These are phyloP conservation scores for Chaetoceros tenuissimus DNA, from an alignment of 108 stramenopile species.

Conservation along the genomic window DNA sequence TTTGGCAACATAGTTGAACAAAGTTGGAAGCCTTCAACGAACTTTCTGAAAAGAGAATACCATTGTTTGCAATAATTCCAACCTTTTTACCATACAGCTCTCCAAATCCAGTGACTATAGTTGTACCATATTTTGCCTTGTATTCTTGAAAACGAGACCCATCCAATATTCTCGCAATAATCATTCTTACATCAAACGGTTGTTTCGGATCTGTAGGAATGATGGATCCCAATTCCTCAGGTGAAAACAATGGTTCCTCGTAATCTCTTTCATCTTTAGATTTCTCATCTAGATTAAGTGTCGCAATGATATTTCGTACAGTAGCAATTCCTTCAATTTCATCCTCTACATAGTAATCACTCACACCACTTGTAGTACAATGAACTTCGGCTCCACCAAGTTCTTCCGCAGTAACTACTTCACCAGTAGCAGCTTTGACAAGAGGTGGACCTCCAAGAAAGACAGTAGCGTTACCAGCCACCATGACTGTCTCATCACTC, in stretches of 20 bases:
- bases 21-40: constrained; percentile 95
- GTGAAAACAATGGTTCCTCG: constrained; percentile 87
- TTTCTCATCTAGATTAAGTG: constrained; percentile 43
- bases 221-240: constrained; percentile 83
- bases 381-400: constrained; percentile 96
- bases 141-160: constrained; percentile 97
- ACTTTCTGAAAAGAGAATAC: constrained; percentile 90
- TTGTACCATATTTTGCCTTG: constrained; percentile 92
- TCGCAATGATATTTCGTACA: constrained; percentile 74
- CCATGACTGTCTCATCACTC: constrained; percentile 95
- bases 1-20: constrained; percentile 95
- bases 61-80: constrained; percentile 98
- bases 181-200: constrained; percentile 92
- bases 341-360: constrained; percentile 89
- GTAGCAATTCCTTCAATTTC: constrained; percentile 86
- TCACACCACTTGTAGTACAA: constrained; percentile 83
- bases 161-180: constrained; percentile 91
- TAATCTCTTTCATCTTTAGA: constrained; percentile 6
- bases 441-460: constrained; percentile 99
- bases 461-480: constrained; percentile 94
- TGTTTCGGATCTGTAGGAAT: constrained; percentile 89
- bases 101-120: constrained; percentile 93
- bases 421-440: constrained; percentile 96
- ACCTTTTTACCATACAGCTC: constrained; percentile 88
- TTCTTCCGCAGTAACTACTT: constrained; percentile 93